phyloP scores from a whole-genome alignment of 2,329 filamentous ascomycete species.

The Trichothecium sympodiale region DNA sequence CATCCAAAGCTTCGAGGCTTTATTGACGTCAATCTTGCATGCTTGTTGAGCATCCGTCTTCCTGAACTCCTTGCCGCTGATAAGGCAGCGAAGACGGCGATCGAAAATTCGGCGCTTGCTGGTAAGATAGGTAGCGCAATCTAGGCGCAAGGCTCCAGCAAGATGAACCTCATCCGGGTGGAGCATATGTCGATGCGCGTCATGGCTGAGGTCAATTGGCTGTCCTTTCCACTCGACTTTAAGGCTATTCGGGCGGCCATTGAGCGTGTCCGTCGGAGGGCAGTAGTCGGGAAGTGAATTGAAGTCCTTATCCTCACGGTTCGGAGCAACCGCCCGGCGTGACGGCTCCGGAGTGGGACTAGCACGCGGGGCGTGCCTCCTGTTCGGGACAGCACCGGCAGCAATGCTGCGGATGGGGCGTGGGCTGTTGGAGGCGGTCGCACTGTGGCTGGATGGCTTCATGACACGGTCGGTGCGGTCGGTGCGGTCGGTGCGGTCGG shows the following conservation, averaged over 20 bases:
- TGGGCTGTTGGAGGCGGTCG: conserved; percentile 8
- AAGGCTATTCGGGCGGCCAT: conserved; percentile 55
- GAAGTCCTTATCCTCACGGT: conserved; percentile 76
- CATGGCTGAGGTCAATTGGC: conserved; percentile 62
- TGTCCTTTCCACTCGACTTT: conserved; percentile 84
- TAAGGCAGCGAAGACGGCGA: conserved; percentile 55
- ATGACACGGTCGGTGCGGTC: conserved; percentile 21
- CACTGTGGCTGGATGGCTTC: conserved; percentile 16
- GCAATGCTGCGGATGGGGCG: conserved; percentile 24
- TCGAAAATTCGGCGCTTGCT: conserved; percentile 90
- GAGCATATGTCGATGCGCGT: conserved; percentile 58
- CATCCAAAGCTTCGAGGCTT: conserved; percentile 84
- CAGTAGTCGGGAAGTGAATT: conserved; percentile 59
- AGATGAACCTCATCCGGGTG: conserved; percentile 69
- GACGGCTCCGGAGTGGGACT: conserved; percentile 39
- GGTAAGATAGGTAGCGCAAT: conserved; percentile 79
- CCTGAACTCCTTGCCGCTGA: conserved; percentile 71
- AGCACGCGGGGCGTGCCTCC: conserved; percentile 18
- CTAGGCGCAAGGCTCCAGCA: conserved; percentile 69
- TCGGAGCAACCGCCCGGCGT: conserved; percentile 46
- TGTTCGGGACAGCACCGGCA: conserved; percentile 12
- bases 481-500: no score
- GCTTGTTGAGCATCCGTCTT: conserved; percentile 94
- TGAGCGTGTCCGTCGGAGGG: conserved; percentile 56
- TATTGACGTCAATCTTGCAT: conserved; percentile 98